Conservation (phyloP, 2,329 filamentous ascomycete species). For the Bipolaris zeicola region DNA sequence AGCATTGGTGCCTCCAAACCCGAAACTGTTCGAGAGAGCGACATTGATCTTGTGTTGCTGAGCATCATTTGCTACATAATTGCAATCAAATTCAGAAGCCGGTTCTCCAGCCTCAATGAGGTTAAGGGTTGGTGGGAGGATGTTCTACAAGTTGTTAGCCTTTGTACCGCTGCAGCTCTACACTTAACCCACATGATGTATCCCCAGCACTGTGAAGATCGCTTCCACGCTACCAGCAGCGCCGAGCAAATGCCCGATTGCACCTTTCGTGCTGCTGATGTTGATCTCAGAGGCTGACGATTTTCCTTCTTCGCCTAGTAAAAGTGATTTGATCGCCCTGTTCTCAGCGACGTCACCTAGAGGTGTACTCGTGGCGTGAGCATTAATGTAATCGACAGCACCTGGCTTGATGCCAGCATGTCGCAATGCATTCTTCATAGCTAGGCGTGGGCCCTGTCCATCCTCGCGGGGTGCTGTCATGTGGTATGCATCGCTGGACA, state of each 20-base stretch:
- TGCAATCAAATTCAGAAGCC: constrained; percentile 73
- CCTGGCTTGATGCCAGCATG: constrained; percentile 71
- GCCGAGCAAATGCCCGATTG: constrained; percentile 87
- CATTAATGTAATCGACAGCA: constrained; percentile 89
- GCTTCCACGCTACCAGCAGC: constrained; percentile 91
- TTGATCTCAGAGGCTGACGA: constrained; percentile 68
- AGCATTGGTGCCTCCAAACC: constrained; percentile 96
- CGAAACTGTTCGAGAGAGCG: constrained; percentile 92
- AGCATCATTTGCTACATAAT: constrained; percentile 76
- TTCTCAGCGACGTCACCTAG: constrained; percentile 91
- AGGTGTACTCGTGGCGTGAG: constrained; percentile 86
- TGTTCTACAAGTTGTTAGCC: constrained; percentile 60
- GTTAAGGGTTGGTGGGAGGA: constrained; percentile 86
- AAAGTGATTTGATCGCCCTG: constrained; percentile 75
- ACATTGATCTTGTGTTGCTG: constrained; percentile 74
- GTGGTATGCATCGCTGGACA: constrained; percentile 88
- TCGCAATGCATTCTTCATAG: constrained; percentile 83
- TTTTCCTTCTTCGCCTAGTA: constrained; percentile 75
- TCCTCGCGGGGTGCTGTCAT: constrained; percentile 88
- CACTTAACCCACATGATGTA: constrained; percentile 70
- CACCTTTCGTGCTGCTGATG: constrained; percentile 92
- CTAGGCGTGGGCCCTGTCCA: constrained; percentile 78
- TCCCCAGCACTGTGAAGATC: constrained; percentile 79
- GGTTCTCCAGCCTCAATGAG: constrained; percentile 66
- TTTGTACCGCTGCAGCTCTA: not conserved